Conservation (phyloP, 2,329 filamentous ascomycete genomes). For the Sclerotinia glacialis region DNA sequence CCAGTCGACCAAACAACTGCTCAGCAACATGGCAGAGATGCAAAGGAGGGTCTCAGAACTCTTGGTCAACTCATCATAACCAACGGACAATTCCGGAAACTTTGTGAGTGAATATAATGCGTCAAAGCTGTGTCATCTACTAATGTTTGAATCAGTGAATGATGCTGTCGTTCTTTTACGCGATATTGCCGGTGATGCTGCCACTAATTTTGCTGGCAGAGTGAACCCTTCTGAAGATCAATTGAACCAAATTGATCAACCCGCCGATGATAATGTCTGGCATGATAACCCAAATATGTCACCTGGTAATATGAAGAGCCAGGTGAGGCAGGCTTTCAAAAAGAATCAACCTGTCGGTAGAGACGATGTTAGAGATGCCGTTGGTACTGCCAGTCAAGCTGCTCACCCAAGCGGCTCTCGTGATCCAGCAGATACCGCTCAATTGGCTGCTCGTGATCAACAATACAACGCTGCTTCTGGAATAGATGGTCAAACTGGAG, state of each 20-base stretch:
- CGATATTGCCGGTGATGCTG: slow-evolving; percentile 89
- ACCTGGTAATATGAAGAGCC: slow-evolving; percentile 65
- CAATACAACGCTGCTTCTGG: slow-evolving; percentile 45
- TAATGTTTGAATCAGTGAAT: slow-evolving; percentile 50
- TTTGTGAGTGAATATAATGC: slow-evolving; percentile 24
- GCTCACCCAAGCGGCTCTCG: slow-evolving; percentile 56
- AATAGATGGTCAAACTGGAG: slow-evolving; percentile 51
- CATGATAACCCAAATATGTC: slow-evolving; percentile 79
- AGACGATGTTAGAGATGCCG: slow-evolving; percentile 60
- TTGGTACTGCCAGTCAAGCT: slow-evolving; percentile 53
- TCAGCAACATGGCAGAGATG: slow-evolving; percentile 79
- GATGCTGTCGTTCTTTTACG: slow-evolving; percentile 79
- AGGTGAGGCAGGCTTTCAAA: slow-evolving; percentile 60
- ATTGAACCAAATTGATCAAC: slow-evolving; percentile 72
- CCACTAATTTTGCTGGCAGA: slow-evolving; percentile 69
- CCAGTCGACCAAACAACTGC: slow-evolving; percentile 74
- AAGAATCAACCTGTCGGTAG: slow-evolving; percentile 50
- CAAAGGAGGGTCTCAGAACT: slow-evolving; percentile 79
- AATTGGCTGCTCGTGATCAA: slow-evolving; percentile 50
- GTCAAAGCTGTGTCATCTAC: neutral
- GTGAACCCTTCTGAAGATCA: slow-evolving; percentile 77
- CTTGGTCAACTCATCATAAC: slow-evolving; percentile 87
- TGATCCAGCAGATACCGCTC: slow-evolving; percentile 52
- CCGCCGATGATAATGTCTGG: slow-evolving; percentile 91
- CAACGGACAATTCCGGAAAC: slow-evolving; percentile 68